Base-by-base conservation (phyloP, 164 flowering plant species). In the Santalum album region DNA sequence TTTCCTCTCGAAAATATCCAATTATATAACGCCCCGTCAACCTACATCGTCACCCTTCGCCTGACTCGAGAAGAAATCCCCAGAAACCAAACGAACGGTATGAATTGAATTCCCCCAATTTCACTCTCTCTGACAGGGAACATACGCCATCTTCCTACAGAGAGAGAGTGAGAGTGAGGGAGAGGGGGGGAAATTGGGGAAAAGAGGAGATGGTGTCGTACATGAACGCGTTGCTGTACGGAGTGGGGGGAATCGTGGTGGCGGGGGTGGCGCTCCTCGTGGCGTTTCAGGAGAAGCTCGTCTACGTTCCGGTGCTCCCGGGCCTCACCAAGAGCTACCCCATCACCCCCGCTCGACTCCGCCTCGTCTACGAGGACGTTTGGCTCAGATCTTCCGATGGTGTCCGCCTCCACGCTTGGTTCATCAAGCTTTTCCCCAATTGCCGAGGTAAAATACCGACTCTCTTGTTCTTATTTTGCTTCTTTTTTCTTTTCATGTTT, bases 221-320 rank as follows among this genome's bases (percentile, higher is more conserved):
- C 69, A 57, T 78, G 65, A 74, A 58, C 55, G 75, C 61, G 19
- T 36, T 90, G 67, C 49, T 86, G 57, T 91, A 84, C 61, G 98
- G 95, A 40, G 85, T 81, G 0, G 96, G 95, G 38, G 96, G 95
- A 0, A 64, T 88, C 42, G 81, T 81, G 53, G 76, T 84, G 56
- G 92, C 94, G 1, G 96, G 95, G 20, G 64, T 94, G 70, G 84
- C 95, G 7, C 54, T 94, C 62, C 75, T 94, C 63, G 97, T 94
- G 27, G 99, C 97, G 17, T 75, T 94, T 19, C 99, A 94, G 65
- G 99, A 94, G 76, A 75, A 60, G 61, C 77, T 94, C 10, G 96
- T 94, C 0, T 94, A 94, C 73, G 99, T 94, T 0, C 99, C 99
- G 1, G 95, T 90, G 23, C 51, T 94, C n/a, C 99, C 99, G 1